These are phyloP conservation scores for Hypsizygus marmoreus DNA, from an alignment of 768 basidiomycete genomes.

Conservation along the genomic window DNA sequence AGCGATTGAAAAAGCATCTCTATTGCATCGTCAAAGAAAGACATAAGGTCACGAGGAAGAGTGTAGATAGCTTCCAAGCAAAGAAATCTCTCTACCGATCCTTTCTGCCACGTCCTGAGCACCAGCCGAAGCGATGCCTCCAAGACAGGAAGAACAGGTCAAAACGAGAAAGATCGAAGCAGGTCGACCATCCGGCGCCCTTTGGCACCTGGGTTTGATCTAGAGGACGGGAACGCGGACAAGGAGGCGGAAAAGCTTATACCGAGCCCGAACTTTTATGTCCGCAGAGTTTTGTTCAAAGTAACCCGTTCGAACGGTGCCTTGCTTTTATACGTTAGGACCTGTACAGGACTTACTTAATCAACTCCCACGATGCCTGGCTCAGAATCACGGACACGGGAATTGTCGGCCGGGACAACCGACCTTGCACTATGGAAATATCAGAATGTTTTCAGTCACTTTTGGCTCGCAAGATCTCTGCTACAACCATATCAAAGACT, in stretches of 20 bases:
- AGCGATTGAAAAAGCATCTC: background rate
- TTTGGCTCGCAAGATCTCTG: too few relatives aligned
- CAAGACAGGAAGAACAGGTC: conserved; percentile 45
- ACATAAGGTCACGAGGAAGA: background rate
- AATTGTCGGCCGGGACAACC: too few relatives aligned
- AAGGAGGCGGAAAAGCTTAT: conserved; percentile 79
- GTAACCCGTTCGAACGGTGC: conserved; percentile 18
- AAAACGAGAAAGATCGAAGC: conserved; percentile 40
- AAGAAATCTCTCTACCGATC: conserved; percentile 28
- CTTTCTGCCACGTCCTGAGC: conserved; percentile 59
- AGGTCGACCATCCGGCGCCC: conserved; percentile 33
- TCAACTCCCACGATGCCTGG: conserved; percentile 31
- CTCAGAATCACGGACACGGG: conserved; percentile 26
- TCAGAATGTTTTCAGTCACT: too few relatives aligned
- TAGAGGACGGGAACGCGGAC: conserved; percentile 96
- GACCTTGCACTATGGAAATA: too few relatives aligned
- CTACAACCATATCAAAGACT: too few relatives aligned
- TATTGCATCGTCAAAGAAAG: background rate
- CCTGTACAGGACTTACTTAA: conserved; percentile 44
- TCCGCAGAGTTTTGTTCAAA: conserved; percentile 78
- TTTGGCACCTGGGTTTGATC: conserved; percentile 46
- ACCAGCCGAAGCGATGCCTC: conserved; percentile 75
- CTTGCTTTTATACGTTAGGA: conserved; percentile 19
- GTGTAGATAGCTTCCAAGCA: conserved; percentile 38
- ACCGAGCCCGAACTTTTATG: conserved; percentile 92